Base-by-base conservation (phyloP, 805 yeast genomes). In the Metschnikowia gruessii region DNA sequence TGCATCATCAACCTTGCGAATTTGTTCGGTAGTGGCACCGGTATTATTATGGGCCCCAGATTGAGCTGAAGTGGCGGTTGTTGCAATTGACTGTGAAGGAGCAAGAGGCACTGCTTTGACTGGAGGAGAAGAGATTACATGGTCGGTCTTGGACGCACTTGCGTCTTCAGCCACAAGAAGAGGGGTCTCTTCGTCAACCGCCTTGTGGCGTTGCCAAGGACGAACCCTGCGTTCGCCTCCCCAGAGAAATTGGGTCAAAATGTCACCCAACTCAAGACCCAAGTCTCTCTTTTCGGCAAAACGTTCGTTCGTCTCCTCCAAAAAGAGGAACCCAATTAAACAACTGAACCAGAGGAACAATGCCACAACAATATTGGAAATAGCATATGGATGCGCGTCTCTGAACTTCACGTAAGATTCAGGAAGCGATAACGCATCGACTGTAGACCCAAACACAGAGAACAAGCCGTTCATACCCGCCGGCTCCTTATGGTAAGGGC, bases 301-400 rank as follows among this genome's bases (percentile, higher is more conserved):
- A 17, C 59, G 56, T 13, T 66, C 72, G 52, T 76, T 80, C 3
- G 83, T 77, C 56, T 80, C 84, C 50, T 78, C 81, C 34, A 80
- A 60, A 50, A 79, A 79, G 37, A 80, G 64, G 39, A 74, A 54
- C 2, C 77, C 75, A 34, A 65, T 47, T 1, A 69, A 11, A 33
- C 71, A 48, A 39, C 80, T 69, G 28, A 58, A 40, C 37, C 66
- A 40, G 16, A 78, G 59, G 40, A 72, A 59, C 1, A 49, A 1
- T 3, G 77, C 65, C 13, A 79, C 74, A 10, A 70, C 72, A n/a
- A 80, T 46, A 54, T 79, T 80, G 3, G 83, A 79, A 43, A 80
- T 57, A 1, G 80, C 75, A 54, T 76, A 80, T 2, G 84, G 84
- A 56, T 66, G 70, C 22, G 54, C 54, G 15, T 61, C 48, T 17